phyloP scores from a whole-genome alignment of 495 filamentous ascomycete species.

The Platismatia glauca region DNA sequence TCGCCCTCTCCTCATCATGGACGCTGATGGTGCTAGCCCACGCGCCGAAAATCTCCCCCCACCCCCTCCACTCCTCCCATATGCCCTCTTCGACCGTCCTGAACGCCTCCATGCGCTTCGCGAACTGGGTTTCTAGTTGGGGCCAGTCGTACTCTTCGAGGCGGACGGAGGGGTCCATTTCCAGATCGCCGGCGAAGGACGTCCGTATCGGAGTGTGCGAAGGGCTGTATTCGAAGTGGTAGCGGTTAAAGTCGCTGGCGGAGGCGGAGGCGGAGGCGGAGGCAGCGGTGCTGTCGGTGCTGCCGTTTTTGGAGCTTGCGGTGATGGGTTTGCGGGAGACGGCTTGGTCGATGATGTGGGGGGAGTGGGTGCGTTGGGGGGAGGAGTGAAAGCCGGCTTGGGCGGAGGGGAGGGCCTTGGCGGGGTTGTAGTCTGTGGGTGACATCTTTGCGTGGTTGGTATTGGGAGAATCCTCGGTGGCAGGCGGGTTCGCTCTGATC shows the following conservation, averaged over 20 bases:
- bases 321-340: constrained; percentile 15
- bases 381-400: background rate
- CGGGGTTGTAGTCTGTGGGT: constrained; percentile 3
- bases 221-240: constrained; percentile 18
- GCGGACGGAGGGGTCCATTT: constrained; percentile 18
- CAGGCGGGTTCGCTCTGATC: background rate
- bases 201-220: background rate
- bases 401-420: background rate
- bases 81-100: constrained; percentile 17
- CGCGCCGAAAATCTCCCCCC: constrained; percentile 21
- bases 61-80: constrained; percentile 21
- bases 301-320: background rate
- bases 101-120: constrained; percentile 19
- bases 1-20: constrained; percentile 20
- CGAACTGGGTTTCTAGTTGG: constrained; percentile 18
- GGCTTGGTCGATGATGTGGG: constrained; percentile 15
- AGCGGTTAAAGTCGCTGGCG: constrained; percentile 3
- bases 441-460: background rate
- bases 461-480: background rate
- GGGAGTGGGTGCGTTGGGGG: constrained; percentile 4
- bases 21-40: constrained; percentile 19
- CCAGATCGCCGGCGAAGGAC: constrained; percentile 9
- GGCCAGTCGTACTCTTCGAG: constrained; percentile 21
- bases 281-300: background rate
- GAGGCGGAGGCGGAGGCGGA: background rate